phyloP scores from a whole-genome alignment of 257 asterid genomes.

The Ocimum tenuiflorum region DNA sequence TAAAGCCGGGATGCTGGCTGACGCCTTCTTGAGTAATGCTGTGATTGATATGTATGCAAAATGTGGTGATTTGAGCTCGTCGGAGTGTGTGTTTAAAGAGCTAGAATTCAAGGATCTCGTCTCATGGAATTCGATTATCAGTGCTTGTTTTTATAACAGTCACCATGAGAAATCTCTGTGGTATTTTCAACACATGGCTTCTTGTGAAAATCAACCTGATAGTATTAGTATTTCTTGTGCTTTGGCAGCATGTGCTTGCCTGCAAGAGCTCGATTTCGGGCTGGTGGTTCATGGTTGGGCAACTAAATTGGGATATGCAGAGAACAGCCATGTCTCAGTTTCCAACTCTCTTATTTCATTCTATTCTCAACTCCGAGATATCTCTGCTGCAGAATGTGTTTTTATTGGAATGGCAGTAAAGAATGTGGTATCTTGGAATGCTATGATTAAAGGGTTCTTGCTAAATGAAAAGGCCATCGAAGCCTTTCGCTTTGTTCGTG shows the following conservation, averaged over 20 bases:
- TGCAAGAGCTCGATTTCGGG: slow-evolving; percentile 39
- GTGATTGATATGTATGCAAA: slow-evolving; percentile 51
- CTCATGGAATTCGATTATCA: slow-evolving; percentile 58
- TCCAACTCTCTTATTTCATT: slow-evolving; percentile 60
- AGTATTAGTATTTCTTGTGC: slow-evolving; percentile 52
- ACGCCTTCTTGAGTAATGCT: slow-evolving; percentile 41
- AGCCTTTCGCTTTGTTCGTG: slow-evolving; percentile 36
- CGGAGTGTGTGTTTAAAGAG: slow-evolving; percentile 36
- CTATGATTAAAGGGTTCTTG: slow-evolving; percentile 51
- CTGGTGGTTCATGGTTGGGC: slow-evolving; percentile 42
- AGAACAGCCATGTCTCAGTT: slow-evolving; percentile 33
- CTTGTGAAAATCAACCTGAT: slow-evolving; percentile 30
- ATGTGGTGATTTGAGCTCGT: slow-evolving; percentile 44
- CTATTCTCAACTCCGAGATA: slow-evolving; percentile 35
- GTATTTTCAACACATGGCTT: slow-evolving; percentile 42
- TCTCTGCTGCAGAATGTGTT: slow-evolving; percentile 33
- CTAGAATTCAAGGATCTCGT: slow-evolving; percentile 35
- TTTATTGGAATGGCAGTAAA: slow-evolving; percentile 32
- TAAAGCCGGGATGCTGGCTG: slow-evolving; percentile 45
- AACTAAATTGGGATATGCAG: slow-evolving; percentile 39
- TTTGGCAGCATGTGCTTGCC: slow-evolving; percentile 43
- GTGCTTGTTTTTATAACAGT: slow-evolving; percentile 40
- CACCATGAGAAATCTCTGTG: slow-evolving; percentile 34
- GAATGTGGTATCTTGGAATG: slow-evolving; percentile 64
- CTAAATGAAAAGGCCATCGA: slow-evolving; percentile 26